Conservation (phyloP, 805 yeast species). For the Myxozyma udenii region DNA sequence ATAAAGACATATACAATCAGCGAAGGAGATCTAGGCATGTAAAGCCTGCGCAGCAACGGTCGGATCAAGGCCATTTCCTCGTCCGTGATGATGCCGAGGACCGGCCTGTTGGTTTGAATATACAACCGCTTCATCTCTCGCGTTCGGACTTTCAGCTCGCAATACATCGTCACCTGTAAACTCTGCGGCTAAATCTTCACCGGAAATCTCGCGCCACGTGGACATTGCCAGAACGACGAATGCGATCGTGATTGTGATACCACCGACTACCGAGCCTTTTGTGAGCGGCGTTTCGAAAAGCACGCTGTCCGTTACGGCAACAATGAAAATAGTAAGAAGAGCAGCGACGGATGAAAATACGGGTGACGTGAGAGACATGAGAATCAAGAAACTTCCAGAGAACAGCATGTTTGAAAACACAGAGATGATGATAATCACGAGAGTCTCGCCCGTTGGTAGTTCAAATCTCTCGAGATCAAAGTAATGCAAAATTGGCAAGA, state of each 20-base stretch:
- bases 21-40: too few relatives aligned
- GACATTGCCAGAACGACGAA: conserved; percentile 53
- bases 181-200: conserved; percentile 2
- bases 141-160: not conserved
- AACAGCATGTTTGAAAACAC: conserved; percentile 62
- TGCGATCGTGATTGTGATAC: conserved; percentile 64
- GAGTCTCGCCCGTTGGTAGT: conserved; percentile 45
- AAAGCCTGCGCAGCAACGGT: not conserved
- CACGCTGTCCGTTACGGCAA: conserved; percentile 72
- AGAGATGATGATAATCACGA: conserved; percentile 52
- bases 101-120: too few relatives aligned
- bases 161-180: not conserved
- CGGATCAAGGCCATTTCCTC: conserved; percentile 12
- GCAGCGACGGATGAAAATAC: conserved; percentile 69
- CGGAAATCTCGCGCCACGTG: conserved; percentile 40
- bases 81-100: conserved; percentile 16
- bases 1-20: too few relatives aligned
- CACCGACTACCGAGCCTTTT: conserved; percentile 61
- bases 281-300: conserved; percentile 59
- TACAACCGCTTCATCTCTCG: too few relatives aligned
- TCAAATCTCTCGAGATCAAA: conserved; percentile 57
- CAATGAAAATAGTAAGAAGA: conserved; percentile 70
- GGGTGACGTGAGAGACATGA: conserved; percentile 83
- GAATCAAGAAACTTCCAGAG: conserved; percentile 66
- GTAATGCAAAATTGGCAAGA: conserved; percentile 51